A percentile compares a stretch with the other conserved stretches of the same genome.
phyloP scores from a whole-genome alignment of 371 early-diverging fungal genomes.

The Dichotomocladium elegans region DNA sequence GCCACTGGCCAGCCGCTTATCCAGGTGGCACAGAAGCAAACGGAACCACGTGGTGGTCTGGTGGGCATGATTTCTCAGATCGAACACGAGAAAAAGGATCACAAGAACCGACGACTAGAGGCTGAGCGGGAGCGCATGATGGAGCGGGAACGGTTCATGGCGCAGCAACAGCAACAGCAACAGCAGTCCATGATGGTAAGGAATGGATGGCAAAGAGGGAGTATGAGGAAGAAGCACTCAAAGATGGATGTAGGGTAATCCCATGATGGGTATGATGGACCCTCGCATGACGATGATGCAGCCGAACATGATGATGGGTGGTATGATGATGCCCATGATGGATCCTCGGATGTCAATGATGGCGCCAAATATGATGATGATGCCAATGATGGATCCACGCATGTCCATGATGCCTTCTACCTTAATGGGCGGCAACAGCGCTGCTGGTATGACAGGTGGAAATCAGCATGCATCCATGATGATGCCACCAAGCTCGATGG shows the following conservation, averaged over 20 bases:
- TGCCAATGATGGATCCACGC: constrained; percentile 31
- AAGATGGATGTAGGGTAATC: neutral
- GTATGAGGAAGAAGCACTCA: too few relatives aligned
- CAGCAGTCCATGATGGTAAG: constrained; percentile 16
- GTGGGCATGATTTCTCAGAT: constrained; percentile 36
- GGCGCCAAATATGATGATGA: constrained; percentile 17
- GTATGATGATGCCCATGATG: constrained; percentile 33
- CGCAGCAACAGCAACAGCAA: constrained; percentile 4
- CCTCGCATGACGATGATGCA: constrained; percentile 18
- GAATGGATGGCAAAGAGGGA: too few relatives aligned
- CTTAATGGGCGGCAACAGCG: constrained; percentile 5
- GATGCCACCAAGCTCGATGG: constrained; percentile 12
- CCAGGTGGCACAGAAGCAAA: constrained; percentile 21
- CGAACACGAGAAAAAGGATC: constrained; percentile 29
- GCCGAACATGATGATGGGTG: constrained; percentile 16
- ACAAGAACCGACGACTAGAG: constrained; percentile 10
- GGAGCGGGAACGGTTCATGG: constrained; percentile 28
- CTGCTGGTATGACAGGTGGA: neutral
- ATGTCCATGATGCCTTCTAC: constrained; percentile 11
- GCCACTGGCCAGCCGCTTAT: constrained; percentile 31
- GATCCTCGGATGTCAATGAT: constrained; percentile 32
- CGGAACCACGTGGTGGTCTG: constrained; percentile 24
- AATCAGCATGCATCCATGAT: constrained; percentile 17
- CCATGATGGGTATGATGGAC: constrained; percentile 15
- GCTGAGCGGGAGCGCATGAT: constrained; percentile 27